These are phyloP conservation scores for Saccharum hybrid DNA, from an alignment of 202 grass and related monocot genomes.

Conservation along the genomic window DNA sequence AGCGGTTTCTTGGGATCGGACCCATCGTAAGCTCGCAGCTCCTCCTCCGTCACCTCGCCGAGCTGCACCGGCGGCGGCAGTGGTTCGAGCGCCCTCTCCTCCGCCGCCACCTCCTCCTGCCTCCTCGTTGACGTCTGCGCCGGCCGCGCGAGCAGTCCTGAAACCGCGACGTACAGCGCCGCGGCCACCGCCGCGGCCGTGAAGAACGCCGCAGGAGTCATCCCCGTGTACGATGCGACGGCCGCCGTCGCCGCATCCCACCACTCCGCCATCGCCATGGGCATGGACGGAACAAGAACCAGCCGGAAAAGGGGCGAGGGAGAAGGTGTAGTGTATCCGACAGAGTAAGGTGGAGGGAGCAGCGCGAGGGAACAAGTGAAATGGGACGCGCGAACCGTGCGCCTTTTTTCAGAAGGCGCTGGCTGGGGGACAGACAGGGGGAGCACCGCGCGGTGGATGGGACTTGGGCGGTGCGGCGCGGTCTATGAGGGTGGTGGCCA, in stretches of 20 bases:
- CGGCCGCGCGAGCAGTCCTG: conserved; percentile 23
- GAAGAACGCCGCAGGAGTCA: conserved; percentile 58
- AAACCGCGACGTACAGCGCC: conserved; percentile 49
- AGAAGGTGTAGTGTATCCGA: background rate
- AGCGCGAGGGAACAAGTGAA: background rate
- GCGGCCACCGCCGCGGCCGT: conserved; percentile 48
- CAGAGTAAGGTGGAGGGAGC: conserved; percentile 20
- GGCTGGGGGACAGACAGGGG: background rate
- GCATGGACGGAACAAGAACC: conserved; percentile 2
- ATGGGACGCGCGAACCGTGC: conserved; percentile 27
- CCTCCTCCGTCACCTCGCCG: conserved; percentile 69
- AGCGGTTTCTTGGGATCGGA: conserved; percentile 72
- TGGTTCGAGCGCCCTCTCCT: conserved; percentile 29
- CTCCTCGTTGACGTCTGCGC: background rate
- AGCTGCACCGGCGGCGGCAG: conserved; percentile 61
- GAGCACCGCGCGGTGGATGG: conserved; percentile 1
- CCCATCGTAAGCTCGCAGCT: conserved; percentile 62
- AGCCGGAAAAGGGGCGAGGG: background rate
- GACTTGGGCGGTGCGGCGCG: background rate
- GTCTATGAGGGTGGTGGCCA: background rate
- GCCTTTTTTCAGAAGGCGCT: background rate
- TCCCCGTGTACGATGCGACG: conserved; percentile 58
- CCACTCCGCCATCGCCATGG: conserved; percentile 35
- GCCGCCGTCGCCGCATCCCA: conserved; percentile 46
- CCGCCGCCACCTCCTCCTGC: background rate